These are phyloP conservation scores for Kalanchoe fedtschenkoi DNA, from an alignment of 164 flowering plant species.

Conservation along the genomic window DNA sequence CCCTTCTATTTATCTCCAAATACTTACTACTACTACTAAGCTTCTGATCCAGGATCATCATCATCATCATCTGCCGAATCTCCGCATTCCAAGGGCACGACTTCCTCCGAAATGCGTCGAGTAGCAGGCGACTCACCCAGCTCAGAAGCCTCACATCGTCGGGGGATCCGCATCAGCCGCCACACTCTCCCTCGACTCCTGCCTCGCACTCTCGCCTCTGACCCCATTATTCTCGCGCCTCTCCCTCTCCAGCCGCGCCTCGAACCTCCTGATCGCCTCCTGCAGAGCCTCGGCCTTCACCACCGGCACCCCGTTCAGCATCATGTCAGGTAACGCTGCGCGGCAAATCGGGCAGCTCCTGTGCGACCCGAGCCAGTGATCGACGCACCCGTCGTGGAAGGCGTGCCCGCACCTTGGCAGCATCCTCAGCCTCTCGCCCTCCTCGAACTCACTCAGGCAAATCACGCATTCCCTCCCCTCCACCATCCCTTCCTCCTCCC, in stretches of 20 bases:
- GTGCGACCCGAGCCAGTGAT: constrained; percentile 31
- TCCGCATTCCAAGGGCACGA: too few species aligned
- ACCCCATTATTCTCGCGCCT: not conserved
- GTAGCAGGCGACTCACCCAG: not conserved
- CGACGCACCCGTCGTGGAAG: constrained; percentile 31
- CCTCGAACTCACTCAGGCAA: constrained; percentile 4
- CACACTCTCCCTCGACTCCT: not conserved
- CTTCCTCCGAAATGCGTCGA: too few species aligned
- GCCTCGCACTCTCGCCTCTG: too few species aligned
- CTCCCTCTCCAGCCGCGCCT: not conserved
- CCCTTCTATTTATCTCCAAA: too few species aligned
- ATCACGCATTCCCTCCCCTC: not conserved
- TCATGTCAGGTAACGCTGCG: constrained; percentile 14
- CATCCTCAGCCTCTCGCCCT: constrained; percentile 23
- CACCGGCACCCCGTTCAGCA: not conserved
- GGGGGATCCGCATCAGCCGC: not conserved
- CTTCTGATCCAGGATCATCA: too few species aligned
- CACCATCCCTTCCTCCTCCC: not conserved
- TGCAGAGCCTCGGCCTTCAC: not conserved
- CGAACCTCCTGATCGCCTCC: not conserved
- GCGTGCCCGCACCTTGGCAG: constrained; percentile 36
- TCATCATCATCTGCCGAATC: too few species aligned
- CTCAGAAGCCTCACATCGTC: not conserved
- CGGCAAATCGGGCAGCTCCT: constrained; percentile 36
- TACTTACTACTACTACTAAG: too few species aligned